Base-by-base conservation (phyloP, 148 eudicot species). In the Cornus suecica region DNA sequence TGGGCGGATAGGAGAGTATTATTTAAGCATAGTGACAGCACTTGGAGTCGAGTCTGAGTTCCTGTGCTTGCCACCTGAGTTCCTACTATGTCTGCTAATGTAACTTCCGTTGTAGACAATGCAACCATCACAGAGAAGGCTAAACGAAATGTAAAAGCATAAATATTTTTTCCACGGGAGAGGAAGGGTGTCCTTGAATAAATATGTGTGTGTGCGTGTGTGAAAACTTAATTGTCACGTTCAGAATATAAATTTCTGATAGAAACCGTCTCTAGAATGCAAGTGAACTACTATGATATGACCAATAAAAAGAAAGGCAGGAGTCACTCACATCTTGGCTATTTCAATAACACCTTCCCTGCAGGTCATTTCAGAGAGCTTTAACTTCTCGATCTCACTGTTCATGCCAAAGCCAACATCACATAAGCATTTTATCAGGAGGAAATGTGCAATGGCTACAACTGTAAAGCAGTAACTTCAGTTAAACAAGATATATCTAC, bases 351-450 rank as follows among this genome's bases (percentile, higher is more conserved):
- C 82, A 23, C 97, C 97, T 94, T 94, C 92, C 78, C 97, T 85
- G 83, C 98, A 94, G 32, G 97, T 81, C 94, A 92, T 92, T 83
- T 92, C 97, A 78, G 98, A 94, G 78, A 94, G 97, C 85, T 92
- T 94, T 86, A 92, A 81, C 84, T 94, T 94, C 70, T 94, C 95
- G 71, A 93, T 93, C 76, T 90, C 97, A 10, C 97, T 93, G 93
- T 70, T 68, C 61, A 72, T 27, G 58, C 42, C 77, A 70, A 28
- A 54, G 15, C 31, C n/a, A 20, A 77, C 18, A 65, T 52, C 23
- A 10, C 15, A 28, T 25, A 51, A 23, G 32, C 23, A 52, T n/a
- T 52, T 60, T 66, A 52, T 24, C 23, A 31, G 15, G 13, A 26
- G 58, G 52, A 68, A 26, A 42, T 28, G 37, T 70, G 24, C 24